Evolutionary conservation across 2,329 filamentous ascomycete species (phyloP).

Genomic region (Dryadomyces sulphureus): DNA sequence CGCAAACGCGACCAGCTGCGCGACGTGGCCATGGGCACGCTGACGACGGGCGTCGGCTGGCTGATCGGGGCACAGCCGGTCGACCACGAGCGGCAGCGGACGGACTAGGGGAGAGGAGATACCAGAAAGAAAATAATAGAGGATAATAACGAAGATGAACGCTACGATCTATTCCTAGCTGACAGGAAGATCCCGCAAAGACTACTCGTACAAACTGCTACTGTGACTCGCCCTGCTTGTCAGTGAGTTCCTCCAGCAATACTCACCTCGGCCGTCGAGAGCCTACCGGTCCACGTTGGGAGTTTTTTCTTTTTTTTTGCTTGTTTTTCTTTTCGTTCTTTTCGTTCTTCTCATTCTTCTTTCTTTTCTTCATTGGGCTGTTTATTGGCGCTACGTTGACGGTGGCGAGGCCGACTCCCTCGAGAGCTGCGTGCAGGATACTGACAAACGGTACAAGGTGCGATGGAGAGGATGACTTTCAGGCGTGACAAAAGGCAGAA

Average conservation of each 20-base stretch:
- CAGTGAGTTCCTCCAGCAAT: no score
- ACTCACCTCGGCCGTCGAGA: no score
- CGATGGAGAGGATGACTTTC: not conserved
- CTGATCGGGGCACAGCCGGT: constrained; percentile 41
- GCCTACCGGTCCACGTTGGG: no score
- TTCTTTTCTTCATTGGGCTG: not conserved
- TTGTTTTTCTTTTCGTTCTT: not conserved
- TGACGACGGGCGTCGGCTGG: constrained; percentile 55
- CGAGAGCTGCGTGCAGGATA: not conserved
- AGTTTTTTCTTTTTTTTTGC: not conserved
- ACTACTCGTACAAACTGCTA: no score
- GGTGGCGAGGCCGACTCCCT: not conserved
- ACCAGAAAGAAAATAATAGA: not conserved
- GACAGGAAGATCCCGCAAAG: no score
- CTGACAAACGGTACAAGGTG: not conserved
- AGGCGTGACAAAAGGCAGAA: not conserved
- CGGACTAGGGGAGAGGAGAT: not conserved
- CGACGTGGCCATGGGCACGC: constrained; percentile 50
- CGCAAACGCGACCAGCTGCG: constrained; percentile 60
- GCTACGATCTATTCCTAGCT: no score
- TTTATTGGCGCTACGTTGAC: not conserved
- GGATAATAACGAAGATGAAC: no score
- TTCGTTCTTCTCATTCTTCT: no score
- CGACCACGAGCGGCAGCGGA: constrained; percentile 9
- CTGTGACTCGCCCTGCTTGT: no score